Base-by-base conservation (phyloP, 441 rosid species). In the Gossypium davidsonii region DNA sequence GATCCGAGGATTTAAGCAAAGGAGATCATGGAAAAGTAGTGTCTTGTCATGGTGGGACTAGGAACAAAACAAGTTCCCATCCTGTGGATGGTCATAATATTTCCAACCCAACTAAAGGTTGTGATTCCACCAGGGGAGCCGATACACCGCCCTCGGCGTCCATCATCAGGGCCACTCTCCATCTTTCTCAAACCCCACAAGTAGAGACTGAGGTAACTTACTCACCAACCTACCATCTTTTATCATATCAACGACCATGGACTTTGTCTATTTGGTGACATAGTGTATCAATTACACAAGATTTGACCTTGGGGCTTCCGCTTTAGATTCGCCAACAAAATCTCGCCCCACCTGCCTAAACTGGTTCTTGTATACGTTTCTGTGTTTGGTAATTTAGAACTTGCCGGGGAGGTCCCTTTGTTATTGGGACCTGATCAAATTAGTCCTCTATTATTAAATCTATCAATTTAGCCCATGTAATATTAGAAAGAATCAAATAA, bases 1-100 rank as follows among this genome's bases (percentile, higher is more conserved):
- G 42, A 57, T 18, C 65, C 17, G 79, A 79, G 48, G 82, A 60
- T 46, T 52, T 25, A 73, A 75, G 79, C 73, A 74, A 61, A 86
- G 78, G 76, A 80, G 79, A 49, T 85, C 89, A 65, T 80, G 90
- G 88, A 86, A 78, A 64, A 5, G 76, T 67, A 34, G 39, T 34
- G 39, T 88, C 1, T 55, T 85, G 72, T 84, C 82, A 44, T 86
- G 92, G 89, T 80, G 81, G 83, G 86, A 74, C 48, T 82, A 81
- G 74, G 82, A 73, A 73, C 73, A 76, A 78, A 28, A 39, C 77
- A 3, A 58, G 42, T 49, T 65, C 10, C 31, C 79, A 60, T 63
- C 63, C 82, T 17, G 73, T 73, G 14, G 80, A 6, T 34, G 8
- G 39, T 34, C 39, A 34, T 34, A 34, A 34, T 34, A 34, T 34